phyloP scores from a whole-genome alignment of 306 rosid species.

The Hippophae gyantsensis region DNA sequence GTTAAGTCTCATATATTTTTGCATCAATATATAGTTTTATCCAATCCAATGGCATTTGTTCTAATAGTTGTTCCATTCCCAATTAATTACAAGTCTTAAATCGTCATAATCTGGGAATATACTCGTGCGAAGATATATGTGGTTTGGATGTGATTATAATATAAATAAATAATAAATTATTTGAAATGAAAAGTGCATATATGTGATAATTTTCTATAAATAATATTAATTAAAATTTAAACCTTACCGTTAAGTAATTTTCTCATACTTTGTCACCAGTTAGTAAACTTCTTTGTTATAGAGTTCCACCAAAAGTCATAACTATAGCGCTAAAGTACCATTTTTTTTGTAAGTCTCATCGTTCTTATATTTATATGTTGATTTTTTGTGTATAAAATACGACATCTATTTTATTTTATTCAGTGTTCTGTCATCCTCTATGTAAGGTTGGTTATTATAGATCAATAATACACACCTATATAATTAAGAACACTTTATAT shows the following conservation, averaged over 20 bases:
- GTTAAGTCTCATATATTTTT: not conserved
- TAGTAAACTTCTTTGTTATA: not conserved
- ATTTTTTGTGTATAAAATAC: too few species aligned
- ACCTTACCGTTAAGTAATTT: not conserved
- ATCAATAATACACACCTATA: too few species aligned
- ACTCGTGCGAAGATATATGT: not conserved
- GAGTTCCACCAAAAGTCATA: not conserved
- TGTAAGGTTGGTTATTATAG: too few species aligned
- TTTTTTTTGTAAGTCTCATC: too few species aligned
- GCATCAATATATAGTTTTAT: not conserved
- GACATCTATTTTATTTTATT: too few species aligned
- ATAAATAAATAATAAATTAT: not conserved
- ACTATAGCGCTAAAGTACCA: not conserved
- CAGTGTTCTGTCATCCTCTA: too few species aligned
- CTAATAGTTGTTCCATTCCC: constrained; percentile 3
- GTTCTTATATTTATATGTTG: too few species aligned
- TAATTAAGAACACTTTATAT: too few species aligned
- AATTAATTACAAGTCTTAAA: not conserved
- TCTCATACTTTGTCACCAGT: not conserved
- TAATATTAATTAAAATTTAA: too few species aligned
- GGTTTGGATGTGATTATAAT: not conserved
- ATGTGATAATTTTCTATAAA: too few species aligned
- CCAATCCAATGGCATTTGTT: not conserved
- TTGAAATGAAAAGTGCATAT: too few species aligned
- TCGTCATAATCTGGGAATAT: not conserved